Base-by-base conservation (phyloP, 805 yeast genomes). In the Hanseniaspora singularis region DNA sequence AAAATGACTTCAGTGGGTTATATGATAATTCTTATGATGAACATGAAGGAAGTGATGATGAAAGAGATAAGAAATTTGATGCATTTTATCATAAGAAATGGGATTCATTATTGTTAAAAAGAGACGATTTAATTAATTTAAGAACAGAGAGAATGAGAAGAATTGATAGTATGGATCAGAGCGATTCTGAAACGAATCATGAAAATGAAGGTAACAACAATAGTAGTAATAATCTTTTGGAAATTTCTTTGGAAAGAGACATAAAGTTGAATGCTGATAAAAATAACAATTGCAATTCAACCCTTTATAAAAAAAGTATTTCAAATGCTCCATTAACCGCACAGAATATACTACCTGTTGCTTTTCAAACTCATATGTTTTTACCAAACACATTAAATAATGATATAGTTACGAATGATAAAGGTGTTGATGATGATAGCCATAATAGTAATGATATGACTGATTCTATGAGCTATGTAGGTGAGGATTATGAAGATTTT, bases 291-390 rank as follows among this genome's bases (percentile, higher is more conserved):
- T 26, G 28, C 11, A 8, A 8, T 26, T 11, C 9, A 18, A 24
- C 14, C 5, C 12, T 23, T 14, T 12, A 22, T 4, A 30, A 32
- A 44, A 30, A 36, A 9, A 37, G 24, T 16, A 23, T 67, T 49
- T 74, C 79, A 1, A 74, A 72, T 54, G 79, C 79, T 1, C 80
- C 80, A n/a, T 70, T 74, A 8, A 71, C 79, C 1, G 79, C 79
- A 1, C 64, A 74, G 1, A 74, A 77, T 0, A 57, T 75, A 16
- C 60, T 75, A 30, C 79, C 80, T n/a, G 73, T 78, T 3, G 79
- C 80, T 0, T 58, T 75, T 30, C 66, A 77, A 4, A 75, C 80
- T 1, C 80, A 75, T 55, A 74, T 75, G 78, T 74, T 75, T 55
- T 54, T 73, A 57, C 50, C 63, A 57, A 37, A 49, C 59, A 22